Percentiles rank a stretch among this genome's conserved stretches.
phyloP scores from a whole-genome alignment of 148 eudicot species.

The Amaranthus palmeri region DNA sequence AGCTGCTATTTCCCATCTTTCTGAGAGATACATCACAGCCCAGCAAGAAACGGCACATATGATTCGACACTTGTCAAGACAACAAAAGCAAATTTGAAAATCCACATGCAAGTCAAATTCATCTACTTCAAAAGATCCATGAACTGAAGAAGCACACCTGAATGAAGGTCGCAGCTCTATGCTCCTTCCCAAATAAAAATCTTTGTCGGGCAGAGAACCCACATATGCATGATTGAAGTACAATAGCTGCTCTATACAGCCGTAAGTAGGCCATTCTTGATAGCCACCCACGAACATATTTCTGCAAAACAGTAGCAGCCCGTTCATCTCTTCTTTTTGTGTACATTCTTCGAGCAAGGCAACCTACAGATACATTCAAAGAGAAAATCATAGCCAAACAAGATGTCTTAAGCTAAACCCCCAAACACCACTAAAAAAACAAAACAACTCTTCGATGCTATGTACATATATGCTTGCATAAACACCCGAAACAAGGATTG shows the following conservation, averaged over 20 bases:
- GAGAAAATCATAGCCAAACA: background rate
- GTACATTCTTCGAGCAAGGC: slow-evolving; percentile 54
- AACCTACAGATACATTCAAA: slow-evolving; percentile 43
- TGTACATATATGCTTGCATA: no score
- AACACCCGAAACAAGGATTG: no score
- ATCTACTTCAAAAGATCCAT: background rate
- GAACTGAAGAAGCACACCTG: slow-evolving; percentile 47
- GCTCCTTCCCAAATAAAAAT: slow-evolving; percentile 52
- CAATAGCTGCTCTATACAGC: slow-evolving; percentile 38
- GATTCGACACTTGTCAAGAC: background rate
- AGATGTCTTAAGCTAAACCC: background rate
- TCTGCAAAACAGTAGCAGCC: slow-evolving; percentile 72
- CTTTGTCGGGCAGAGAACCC: slow-evolving; percentile 61
- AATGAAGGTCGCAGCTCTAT: slow-evolving; percentile 72
- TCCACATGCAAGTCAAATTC: background rate
- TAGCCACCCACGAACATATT: slow-evolving; percentile 63
- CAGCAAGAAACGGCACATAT: background rate
- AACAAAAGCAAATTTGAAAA: background rate
- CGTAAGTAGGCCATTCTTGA: slow-evolving; percentile 48
- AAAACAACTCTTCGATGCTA: no score
- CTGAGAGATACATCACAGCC: background rate
- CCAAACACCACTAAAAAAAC: no score
- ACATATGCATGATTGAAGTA: slow-evolving; percentile 66
- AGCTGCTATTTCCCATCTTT: background rate
- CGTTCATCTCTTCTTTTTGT: slow-evolving; percentile 42